Base-by-base conservation (phyloP, 768 basidiomycete species). In the Termitomyces sp. region DNA sequence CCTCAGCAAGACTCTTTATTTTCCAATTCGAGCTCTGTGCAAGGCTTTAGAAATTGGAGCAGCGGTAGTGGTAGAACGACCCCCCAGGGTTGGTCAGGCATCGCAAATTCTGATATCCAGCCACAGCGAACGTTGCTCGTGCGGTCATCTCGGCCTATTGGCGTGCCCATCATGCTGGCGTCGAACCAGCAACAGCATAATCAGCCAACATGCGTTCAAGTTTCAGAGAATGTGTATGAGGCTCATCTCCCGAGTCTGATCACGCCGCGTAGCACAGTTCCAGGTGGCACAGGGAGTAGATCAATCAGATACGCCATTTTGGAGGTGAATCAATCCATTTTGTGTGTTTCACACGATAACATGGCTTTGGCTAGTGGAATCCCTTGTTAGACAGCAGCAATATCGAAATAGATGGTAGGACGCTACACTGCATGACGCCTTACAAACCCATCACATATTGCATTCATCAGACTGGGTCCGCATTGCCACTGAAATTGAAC, bases 331-430 rank as follows among this genome's bases (percentile, higher is more conserved):
- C 15, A 8, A 20, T 33, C 52, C 58, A 16, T 52, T 53, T 45
- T 62, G 46, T 54, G 9, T 55, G 55, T 55, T 65, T 38, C 35
- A 58, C 44, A 63, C 22, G 15, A 28, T 62, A 38, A 68, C 62
- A 60, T 38, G 36, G 51, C 65, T 57, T 28, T 44, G 35, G 57
- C 7, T 63, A 96, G 91, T 96, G 95, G 91, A 82, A 89, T 70
- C 90, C 91, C 1, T 75, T 97, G 15, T 74, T 96, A 54, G 95
- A 96, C 66, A 94, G 92, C 68, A 94, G 91, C 69, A 94, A 95
- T 67, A 87, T 96, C 54, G 92, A 90, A 65, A 92, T 90, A 38
- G 78, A 85, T 62, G 91, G 92, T 91, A 69, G 59, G 64, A 58
- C 44, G 18, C 45, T 36, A 32, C 60, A 18, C 40, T 55, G 6